phyloP scores from a whole-genome alignment of 2,329 filamentous ascomycete genomes.

The Botrytis squamosa region DNA sequence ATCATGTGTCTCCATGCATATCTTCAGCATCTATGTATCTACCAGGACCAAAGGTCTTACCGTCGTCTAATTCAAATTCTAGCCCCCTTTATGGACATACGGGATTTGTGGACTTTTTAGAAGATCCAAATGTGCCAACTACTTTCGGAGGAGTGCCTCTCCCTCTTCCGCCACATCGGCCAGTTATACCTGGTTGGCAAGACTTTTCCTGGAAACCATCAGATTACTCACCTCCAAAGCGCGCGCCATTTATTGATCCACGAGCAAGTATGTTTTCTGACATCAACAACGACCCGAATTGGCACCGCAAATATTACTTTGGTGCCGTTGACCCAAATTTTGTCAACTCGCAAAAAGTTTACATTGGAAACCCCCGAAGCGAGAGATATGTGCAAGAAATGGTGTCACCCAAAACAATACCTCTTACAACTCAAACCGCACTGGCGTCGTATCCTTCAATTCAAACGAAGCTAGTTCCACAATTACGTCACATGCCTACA shows the following conservation, averaged over 20 bases:
- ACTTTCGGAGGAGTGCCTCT: conserved; percentile 7
- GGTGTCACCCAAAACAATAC: conserved; percentile 22
- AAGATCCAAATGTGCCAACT: conserved; percentile 15
- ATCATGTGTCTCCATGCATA: not conserved
- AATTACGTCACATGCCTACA: not conserved
- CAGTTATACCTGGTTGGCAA: conserved; percentile 20
- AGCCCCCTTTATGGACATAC: not conserved
- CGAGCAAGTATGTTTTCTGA: not conserved
- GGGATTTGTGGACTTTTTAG: conserved; percentile 16
- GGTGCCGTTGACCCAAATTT: not conserved
- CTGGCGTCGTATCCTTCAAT: not conserved
- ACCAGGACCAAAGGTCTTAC: not conserved
- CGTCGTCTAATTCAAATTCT: not conserved
- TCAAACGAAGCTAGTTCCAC: not conserved
- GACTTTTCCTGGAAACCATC: conserved; percentile 16
- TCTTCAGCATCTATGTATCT: not conserved
- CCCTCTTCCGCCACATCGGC: conserved; percentile 5
- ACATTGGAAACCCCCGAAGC: not conserved
- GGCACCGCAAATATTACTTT: conserved; percentile 16
- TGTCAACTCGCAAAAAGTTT: not conserved
- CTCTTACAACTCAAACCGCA: conserved; percentile 19
- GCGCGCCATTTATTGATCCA: not conserved
- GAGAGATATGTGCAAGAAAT: conserved; percentile 5
- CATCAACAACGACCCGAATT: not conserved
- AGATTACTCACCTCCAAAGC: not conserved